These are phyloP conservation scores for Vitis rupestris DNA, from an alignment of 164 flowering plant species.

Conservation along the genomic window DNA sequence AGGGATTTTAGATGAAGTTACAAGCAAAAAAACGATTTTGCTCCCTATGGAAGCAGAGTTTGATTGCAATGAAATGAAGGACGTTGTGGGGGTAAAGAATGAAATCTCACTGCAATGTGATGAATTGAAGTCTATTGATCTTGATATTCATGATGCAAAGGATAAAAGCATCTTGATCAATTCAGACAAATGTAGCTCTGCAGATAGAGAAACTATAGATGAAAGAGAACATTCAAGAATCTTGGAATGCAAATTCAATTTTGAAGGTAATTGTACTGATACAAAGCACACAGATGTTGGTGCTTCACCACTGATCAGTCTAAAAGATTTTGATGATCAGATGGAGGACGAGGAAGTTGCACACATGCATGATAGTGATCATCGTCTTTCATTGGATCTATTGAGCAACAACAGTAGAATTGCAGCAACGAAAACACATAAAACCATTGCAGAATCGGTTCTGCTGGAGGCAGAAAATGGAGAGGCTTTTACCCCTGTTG, in stretches of 20 bases:
- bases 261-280: not conserved
- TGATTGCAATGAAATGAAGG: not conserved
- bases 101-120: not conserved
- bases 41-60: not conserved
- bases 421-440: not conserved
- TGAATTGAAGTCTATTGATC: conserved; percentile 4
- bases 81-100: conserved; percentile 1
- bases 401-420: not conserved
- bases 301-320: not conserved
- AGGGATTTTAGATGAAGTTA: not conserved
- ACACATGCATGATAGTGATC: not conserved
- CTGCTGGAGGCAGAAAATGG: not conserved
- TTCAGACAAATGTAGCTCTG: not conserved
- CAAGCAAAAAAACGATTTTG: not conserved
- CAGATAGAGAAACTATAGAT: not conserved
- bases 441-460: not conserved
- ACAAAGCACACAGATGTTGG: not conserved
- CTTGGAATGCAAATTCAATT: not conserved
- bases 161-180: not conserved
- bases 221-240: not conserved
- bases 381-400: not conserved
- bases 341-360: not conserved
- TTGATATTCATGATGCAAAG: not conserved
- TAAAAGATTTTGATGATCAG: not conserved
- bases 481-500: not conserved